These are phyloP conservation scores for Rhizomucor pusillus DNA, from an alignment of 371 early-diverging fungal genomes.

Conservation along the genomic window DNA sequence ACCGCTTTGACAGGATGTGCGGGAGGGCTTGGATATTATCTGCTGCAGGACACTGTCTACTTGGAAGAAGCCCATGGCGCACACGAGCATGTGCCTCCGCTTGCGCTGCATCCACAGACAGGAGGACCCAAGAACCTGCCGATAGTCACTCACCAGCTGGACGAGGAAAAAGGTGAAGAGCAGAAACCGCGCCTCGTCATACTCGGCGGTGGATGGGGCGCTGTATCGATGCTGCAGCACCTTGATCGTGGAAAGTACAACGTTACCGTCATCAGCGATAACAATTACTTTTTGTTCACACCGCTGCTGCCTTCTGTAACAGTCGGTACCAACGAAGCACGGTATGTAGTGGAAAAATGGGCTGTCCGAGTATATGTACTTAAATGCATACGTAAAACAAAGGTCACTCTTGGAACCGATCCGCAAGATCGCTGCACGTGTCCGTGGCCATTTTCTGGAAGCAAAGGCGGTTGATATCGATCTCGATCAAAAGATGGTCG, in stretches of 20 bases:
- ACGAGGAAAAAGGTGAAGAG: constrained; percentile 22
- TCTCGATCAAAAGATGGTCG: constrained; percentile 59
- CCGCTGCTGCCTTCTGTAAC: constrained; percentile 79
- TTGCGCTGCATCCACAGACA: constrained; percentile 33
- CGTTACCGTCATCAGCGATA: constrained; percentile 62
- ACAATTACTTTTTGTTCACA: constrained; percentile 89
- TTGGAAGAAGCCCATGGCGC: constrained; percentile 20
- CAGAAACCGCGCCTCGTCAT: constrained; percentile 67
- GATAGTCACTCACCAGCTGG: constrained; percentile 26
- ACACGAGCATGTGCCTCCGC: constrained; percentile 21
- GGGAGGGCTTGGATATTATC: not conserved
- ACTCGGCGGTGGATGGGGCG: constrained; percentile 80
- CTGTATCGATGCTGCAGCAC: constrained; percentile 55
- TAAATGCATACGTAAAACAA: not conserved
- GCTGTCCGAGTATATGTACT: not conserved
- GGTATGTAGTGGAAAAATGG: constrained; percentile 22
- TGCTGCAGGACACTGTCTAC: constrained; percentile 5
- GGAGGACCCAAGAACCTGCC: constrained; percentile 40
- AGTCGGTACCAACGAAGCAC: constrained; percentile 71
- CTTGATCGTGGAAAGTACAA: constrained; percentile 73
- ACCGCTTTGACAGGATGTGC: not conserved
- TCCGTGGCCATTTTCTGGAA: constrained; percentile 54
- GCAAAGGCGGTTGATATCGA: constrained; percentile 69
- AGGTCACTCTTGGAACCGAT: constrained; percentile 75
- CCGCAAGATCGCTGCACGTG: constrained; percentile 55